Percentiles rank a stretch among this genome's conserved stretches.
These are phyloP conservation scores for Curvularia spicifera DNA, from an alignment of 2,329 filamentous ascomycete species.

Conservation along the genomic window DNA sequence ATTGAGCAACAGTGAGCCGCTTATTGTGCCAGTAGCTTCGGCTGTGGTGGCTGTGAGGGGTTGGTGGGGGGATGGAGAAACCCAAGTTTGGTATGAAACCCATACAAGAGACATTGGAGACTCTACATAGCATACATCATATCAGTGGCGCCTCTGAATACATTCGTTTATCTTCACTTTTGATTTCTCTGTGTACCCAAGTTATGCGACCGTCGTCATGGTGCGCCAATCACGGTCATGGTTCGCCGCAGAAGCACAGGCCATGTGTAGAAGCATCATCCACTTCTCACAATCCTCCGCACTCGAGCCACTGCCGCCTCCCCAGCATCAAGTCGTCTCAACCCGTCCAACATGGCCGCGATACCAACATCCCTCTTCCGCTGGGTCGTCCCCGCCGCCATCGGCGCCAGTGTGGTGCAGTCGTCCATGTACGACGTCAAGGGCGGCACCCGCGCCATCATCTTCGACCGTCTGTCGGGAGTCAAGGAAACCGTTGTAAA, in stretches of 20 bases:
- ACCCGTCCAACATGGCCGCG: slow-evolving; percentile 44
- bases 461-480: slow-evolving; percentile 92
- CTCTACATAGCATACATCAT: slow-evolving; percentile 4
- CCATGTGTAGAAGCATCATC: slow-evolving; percentile 19
- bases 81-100: background rate
- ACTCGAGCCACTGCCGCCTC: slow-evolving; percentile 20
- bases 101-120: background rate
- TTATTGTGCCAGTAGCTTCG: background rate
- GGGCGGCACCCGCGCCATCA: slow-evolving; percentile 91
- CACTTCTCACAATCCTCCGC: slow-evolving; percentile 24
- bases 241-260: slow-evolving; percentile 23
- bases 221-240: slow-evolving; percentile 24
- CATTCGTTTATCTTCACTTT: slow-evolving; percentile 1
- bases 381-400: slow-evolving; percentile 74
- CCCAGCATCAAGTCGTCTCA: slow-evolving; percentile 31
- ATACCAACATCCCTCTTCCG: slow-evolving; percentile 46
- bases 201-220: background rate
- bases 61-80: background rate
- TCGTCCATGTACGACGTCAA: slow-evolving; percentile 95
- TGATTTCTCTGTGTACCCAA: no score
- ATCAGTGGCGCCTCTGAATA: slow-evolving; percentile 11
- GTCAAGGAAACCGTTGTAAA: slow-evolving; percentile 92
- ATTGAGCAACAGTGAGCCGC: slow-evolving; percentile 30
- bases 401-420: slow-evolving; percentile 71
- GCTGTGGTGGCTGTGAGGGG: background rate